Percentiles rank a stretch among this genome's conserved stretches.
phyloP scores from a whole-genome alignment of 768 basidiomycete species.

The Lyophyllum decastes region DNA sequence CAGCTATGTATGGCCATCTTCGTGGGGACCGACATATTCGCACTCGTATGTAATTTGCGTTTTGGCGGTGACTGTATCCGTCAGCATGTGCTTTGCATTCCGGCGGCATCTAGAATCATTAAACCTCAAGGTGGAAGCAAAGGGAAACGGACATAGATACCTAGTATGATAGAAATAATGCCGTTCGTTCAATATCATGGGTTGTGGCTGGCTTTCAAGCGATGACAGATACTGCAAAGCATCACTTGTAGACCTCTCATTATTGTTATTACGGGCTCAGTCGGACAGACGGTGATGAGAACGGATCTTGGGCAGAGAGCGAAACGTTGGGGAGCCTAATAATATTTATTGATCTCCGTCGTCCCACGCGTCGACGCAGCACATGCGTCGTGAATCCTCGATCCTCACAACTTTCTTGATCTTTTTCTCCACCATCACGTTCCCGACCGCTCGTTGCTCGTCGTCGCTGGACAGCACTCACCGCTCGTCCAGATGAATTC shows the following conservation, averaged over 20 bases:
- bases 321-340: slow-evolving; percentile 13
- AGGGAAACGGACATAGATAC: slow-evolving; percentile 51
- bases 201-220: background rate
- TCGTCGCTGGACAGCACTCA: background rate
- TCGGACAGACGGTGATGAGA: background rate
- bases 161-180: slow-evolving; percentile 33
- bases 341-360: slow-evolving; percentile 9
- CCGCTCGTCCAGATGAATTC: slow-evolving; percentile 64
- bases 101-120: slow-evolving; percentile 36
- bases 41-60: slow-evolving; percentile 78
- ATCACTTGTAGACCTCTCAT: background rate
- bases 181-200: background rate
- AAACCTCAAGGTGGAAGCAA: slow-evolving; percentile 45
- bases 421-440: slow-evolving; percentile 2
- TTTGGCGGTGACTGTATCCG: slow-evolving; percentile 49
- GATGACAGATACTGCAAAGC: background rate
- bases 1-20: slow-evolving; percentile 66
- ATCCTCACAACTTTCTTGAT: slow-evolving; percentile 12
- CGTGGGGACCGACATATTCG: slow-evolving; percentile 69
- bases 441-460: background rate
- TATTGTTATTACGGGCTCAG: background rate
- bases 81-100: slow-evolving; percentile 56
- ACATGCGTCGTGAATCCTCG: background rate
- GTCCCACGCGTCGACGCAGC: slow-evolving; percentile 15
- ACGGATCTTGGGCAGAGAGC: slow-evolving; percentile 12